A percentile compares a stretch with the other conserved stretches of the same genome.
Conservation (phyloP, 352 stramenopile species). For the Globisporangium alternatum region DNA sequence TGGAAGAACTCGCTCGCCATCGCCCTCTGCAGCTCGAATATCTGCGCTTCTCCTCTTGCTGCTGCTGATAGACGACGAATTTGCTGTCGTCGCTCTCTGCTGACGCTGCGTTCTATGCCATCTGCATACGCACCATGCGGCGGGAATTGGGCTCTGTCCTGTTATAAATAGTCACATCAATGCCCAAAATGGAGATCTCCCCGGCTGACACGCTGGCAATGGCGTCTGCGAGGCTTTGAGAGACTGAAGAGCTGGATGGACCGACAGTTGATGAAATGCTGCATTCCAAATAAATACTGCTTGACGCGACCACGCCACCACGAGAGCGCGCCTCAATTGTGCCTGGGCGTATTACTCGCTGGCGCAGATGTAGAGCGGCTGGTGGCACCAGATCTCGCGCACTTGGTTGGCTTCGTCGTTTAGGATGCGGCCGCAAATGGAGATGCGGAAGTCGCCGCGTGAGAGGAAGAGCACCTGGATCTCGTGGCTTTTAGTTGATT, state of each 20-base stretch:
- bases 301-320: not conserved
- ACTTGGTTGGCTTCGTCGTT: not conserved
- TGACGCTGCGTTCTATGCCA: conserved; percentile 3
- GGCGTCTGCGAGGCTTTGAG: too few relatives aligned
- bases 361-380: conserved; percentile 41
- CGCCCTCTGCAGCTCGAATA: not conserved
- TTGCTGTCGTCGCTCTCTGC: not conserved
- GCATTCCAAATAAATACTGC: conserved; percentile 1
- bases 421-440: conserved; percentile 22
- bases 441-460: conserved; percentile 47
- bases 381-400: conserved; percentile 42
- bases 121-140: conserved; percentile 1
- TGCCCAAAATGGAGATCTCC: not conserved
- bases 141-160: not conserved
- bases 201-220: not conserved
- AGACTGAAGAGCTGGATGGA: too few relatives aligned
- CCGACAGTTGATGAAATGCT: not conserved
- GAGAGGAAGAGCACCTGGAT: conserved; percentile 67
- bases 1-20: conserved; percentile 65
- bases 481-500: conserved; percentile 22
- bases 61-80: not conserved
- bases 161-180: conserved; percentile 2
- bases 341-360: conserved; percentile 2
- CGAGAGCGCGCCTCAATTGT: not conserved
- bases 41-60: not conserved